Base-by-base conservation (phyloP, 192 early-diverging fungal genomes). In the Spizellomyces sp. region DNA sequence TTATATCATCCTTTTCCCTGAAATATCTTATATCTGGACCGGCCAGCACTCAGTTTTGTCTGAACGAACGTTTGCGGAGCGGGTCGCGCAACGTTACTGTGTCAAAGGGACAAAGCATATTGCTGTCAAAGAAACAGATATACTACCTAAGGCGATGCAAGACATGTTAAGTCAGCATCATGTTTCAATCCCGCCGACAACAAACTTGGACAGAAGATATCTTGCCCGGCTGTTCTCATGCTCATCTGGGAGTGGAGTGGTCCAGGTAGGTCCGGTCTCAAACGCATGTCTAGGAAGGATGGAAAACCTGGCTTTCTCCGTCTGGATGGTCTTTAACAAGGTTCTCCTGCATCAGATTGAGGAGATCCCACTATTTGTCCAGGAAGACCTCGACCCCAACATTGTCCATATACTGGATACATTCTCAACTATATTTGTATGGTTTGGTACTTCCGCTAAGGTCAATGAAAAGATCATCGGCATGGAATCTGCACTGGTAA, bases 331-430 rank as follows among this genome's bases (percentile, higher is more conserved):
- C 12, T 9, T 45, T 48, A 14, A 22, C 9, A 48, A 48, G 41
- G 12, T 9, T n/a, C 2, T 65, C 43, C n/a, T 65, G 42, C 15
- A 14, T n/a, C 6, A 75, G 62, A 58, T 70, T 45, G 73, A 75
- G 45, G 65, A 67, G 48, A 17, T 79, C 15, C 19, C 45, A 8
- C 8, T 17, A 44, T 77, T 76, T 52, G 19, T 47, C 7, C 78
- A 79, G 46, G 78, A 79, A 4, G 78, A 79, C 57, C 48, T 79
- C 8, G 73, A 75, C 52, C 15, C 45, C 8, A 65, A 78, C 15
- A 54, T 57, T 14, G 79, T 79, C 45, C 50, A 70, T 45, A 55
- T 79, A 14, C 52, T 81, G 27, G 69, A 67, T 50, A 50, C 45
- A 17, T 52, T 19, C 7, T 22, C 21, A 6, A 15, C 41, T n/a